phyloP scores from a whole-genome alignment of 192 early-diverging fungal species.

The Diversispora eburnea region DNA sequence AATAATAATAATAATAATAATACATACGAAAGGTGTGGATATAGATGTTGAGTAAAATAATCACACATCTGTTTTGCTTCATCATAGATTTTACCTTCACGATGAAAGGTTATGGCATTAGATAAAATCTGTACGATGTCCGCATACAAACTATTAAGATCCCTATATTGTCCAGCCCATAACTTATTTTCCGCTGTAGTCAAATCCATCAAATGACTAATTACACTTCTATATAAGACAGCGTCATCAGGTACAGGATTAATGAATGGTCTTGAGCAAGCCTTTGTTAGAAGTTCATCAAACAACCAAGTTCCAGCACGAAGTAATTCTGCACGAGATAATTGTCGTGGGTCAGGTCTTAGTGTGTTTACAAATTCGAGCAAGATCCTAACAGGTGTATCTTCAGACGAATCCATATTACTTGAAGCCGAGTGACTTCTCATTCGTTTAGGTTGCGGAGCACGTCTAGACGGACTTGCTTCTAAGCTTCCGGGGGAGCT shows the following conservation, averaged over 20 bases:
- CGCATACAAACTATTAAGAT: neutral
- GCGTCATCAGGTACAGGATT: conserved; percentile 1
- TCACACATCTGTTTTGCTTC: conserved; percentile 17
- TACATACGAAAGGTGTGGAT: neutral
- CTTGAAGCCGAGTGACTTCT: too few relatives aligned
- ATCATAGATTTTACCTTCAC: conserved; percentile 1
- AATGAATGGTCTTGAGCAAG: conserved; percentile 10
- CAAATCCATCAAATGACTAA: conserved; percentile 52
- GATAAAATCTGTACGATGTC: conserved; percentile 16
- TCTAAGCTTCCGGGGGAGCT: too few relatives aligned
- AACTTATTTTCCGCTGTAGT: conserved; percentile 50
- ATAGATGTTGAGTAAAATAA: neutral
- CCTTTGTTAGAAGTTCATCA: conserved; percentile 9
- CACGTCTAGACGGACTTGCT: too few relatives aligned
- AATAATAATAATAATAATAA: neutral
- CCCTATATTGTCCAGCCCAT: conserved; percentile 34
- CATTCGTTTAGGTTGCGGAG: too few relatives aligned
- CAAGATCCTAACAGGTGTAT: too few relatives aligned
- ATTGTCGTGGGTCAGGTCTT: neutral
- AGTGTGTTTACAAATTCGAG: too few relatives aligned
- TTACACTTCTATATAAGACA: conserved; percentile 39
- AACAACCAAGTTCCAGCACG: conserved; percentile 17
- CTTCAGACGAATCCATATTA: too few relatives aligned
- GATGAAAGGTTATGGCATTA: conserved; percentile 17
- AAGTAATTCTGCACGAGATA: conserved; percentile 17